Base-by-base conservation (phyloP, 805 yeast genomes). In the Yarrowia sp. region DNA sequence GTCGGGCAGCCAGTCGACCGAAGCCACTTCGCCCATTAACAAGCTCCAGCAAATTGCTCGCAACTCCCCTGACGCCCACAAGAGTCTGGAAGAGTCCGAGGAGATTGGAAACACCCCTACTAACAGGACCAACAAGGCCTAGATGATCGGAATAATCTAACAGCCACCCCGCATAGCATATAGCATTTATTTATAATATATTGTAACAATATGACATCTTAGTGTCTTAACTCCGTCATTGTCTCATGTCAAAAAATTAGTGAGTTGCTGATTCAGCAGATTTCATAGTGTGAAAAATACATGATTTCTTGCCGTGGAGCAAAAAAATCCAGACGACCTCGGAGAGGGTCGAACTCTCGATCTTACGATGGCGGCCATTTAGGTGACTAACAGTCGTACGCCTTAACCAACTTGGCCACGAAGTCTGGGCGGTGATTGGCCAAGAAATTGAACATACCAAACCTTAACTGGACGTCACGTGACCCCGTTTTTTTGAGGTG, bases 261-360 rank as follows among this genome's bases (percentile, higher is more conserved):
- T 7, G 30, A 24, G 7, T 24, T 24, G 30, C 30, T 24, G 30
- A 24, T 24, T 24, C 30, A 24, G 30, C 30, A 24, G 30, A 24
- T 24, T 24, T 24, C 30, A 24, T 24, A 24, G 30, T 24, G 30
- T 24, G 30, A 24, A 24, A 24, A 24, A 24, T 24, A 24, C 30
- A 24, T 24, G 30, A 24, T 24, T 7, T 24, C 30, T 24, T 24
- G 30, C 3, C 30, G 7, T 24, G 30, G 30, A 2, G 30, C 30
- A 33, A 58, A 56, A 56, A 58, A 58, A 42, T 33, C 39, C 49
- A 58, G 64, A 58, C 64, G 64, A 58, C 64, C 64, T 58, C 64
- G 64, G 64, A 58, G 64, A 58, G 64, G 64, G 64, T 58, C 64
- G 64, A 58, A 58, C 64, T 58, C 64, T 58, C 64, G 64, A 58